phyloP scores from a whole-genome alignment of 345 rosid species.

The Raphanus raphanistrum region DNA sequence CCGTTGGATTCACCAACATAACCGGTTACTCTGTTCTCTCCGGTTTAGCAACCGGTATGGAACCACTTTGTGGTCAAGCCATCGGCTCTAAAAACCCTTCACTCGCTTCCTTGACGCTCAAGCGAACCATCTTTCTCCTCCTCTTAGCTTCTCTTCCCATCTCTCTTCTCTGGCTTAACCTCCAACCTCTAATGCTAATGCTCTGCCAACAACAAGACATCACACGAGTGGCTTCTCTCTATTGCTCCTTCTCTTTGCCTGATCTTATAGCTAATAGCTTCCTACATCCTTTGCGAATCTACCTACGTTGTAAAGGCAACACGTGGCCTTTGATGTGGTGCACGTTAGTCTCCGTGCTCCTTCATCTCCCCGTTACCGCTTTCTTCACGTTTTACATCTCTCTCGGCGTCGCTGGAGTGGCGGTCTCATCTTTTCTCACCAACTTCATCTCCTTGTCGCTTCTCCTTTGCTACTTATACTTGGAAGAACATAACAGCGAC shows the following conservation, averaged over 20 bases:
- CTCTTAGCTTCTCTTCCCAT: slow-evolving; percentile 65
- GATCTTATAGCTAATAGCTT: slow-evolving; percentile 76
- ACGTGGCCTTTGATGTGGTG: slow-evolving; percentile 93
- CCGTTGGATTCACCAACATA: slow-evolving; percentile 89
- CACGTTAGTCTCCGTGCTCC: slow-evolving; percentile 51
- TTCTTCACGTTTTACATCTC: slow-evolving; percentile 54
- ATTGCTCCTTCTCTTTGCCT: slow-evolving; percentile 64
- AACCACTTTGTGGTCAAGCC: slow-evolving; percentile 85
- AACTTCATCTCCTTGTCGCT: slow-evolving; percentile 62
- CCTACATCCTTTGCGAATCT: slow-evolving; percentile 79
- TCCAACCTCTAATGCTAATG: slow-evolving; percentile 61
- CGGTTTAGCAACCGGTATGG: slow-evolving; percentile 91
- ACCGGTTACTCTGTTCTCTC: slow-evolving; percentile 89
- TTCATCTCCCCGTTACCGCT: slow-evolving; percentile 61
- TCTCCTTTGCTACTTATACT: slow-evolving; percentile 55
- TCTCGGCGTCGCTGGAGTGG: slow-evolving; percentile 74
- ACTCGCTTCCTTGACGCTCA: slow-evolving; percentile 52
- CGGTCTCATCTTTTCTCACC: slow-evolving; percentile 60
- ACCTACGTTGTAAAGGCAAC: slow-evolving; percentile 75
- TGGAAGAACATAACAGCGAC: background rate
- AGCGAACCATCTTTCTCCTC: slow-evolving; percentile 69
- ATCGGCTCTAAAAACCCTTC: slow-evolving; percentile 64
- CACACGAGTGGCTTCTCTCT: slow-evolving; percentile 59
- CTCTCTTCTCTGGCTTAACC: slow-evolving; percentile 63
- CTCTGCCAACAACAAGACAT: slow-evolving; percentile 70